phyloP scores from a whole-genome alignment of 176 grass and related monocot species.

The Carex littledalei region DNA sequence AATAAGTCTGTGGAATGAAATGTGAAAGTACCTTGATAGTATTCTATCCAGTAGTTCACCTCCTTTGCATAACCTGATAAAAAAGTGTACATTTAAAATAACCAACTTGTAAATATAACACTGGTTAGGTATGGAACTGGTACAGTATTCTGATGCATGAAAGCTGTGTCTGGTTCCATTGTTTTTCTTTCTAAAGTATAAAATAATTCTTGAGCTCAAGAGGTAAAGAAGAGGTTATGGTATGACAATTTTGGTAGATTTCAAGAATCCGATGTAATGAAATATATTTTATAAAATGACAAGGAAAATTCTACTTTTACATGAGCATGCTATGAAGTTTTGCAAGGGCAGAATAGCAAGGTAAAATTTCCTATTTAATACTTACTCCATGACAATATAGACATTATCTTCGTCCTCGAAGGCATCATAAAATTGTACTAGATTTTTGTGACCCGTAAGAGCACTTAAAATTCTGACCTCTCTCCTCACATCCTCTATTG shows the following conservation, averaged over 20 bases:
- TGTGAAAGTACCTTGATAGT: conserved; percentile 56
- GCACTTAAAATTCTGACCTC: conserved; percentile 99
- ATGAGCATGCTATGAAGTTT: background rate
- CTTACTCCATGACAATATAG: conserved; percentile 99
- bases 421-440: conserved; percentile 95
- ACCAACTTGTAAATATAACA: conserved; percentile 20
- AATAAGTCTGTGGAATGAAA: background rate
- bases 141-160: background rate
- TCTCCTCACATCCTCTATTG: conserved; percentile 97
- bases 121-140: conserved; percentile 14
- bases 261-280: background rate
- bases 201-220: background rate
- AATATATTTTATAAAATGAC: background rate
- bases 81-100: conserved; percentile 26
- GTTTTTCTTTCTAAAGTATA: background rate
- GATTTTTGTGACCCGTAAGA: conserved; percentile 81
- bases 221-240: background rate
- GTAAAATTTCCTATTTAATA: conserved; percentile 5
- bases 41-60: conserved; percentile 94
- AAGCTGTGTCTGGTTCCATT: background rate
- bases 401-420: conserved; percentile 99
- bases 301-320: background rate
- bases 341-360: background rate
- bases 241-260: background rate
- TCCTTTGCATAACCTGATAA: conserved; percentile 88